Base-by-base conservation (phyloP, 2,329 filamentous ascomycete genomes). In the Ramularia collo-cygni region DNA sequence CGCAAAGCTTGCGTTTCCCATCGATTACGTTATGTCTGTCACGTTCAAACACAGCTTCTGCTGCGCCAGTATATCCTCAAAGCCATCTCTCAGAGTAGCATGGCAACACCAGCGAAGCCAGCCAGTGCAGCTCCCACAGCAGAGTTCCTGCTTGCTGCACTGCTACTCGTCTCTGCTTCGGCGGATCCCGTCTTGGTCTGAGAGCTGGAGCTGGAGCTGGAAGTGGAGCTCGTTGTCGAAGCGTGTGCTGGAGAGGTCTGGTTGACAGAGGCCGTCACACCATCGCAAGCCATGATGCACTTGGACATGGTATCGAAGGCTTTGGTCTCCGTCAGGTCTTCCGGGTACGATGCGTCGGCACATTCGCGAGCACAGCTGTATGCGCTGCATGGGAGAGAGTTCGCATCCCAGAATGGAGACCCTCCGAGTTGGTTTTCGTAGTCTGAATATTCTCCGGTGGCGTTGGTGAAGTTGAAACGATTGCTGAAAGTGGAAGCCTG, bases 321-420 rank as follows among this genome's bases (percentile, higher is more conserved):
- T 8, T 40, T 31, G 5, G 29, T 42, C 16, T 52, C 40, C 14
- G 42, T 53, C 27, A 57, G 44, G 35, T 59, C 21, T 6, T 24
- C 43, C 16, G 57, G 57, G 40, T 55, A 59, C 8, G 30, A 33
- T 3, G 32, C 43, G 33, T 53, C 47, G 9, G 57, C 57, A 39
- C 57, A 60, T 15, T 53, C n/a, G 7, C 57, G 36, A 1, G 55
- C 57, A 44, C 57, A 60, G 6, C 44, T 15, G 48, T 56, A 58
- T 7, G 47, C 37, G 3, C 24, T 38, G 43, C 57, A 60, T 6
- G 57, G 58, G 3, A 60, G 46, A 9, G 43, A 39, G 35, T 57
- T 40, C 3, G 58, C 51, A 24, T 38, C 36, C 57, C 57, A 59
- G 48, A 60, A 57, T 1, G 56, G 52, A 2, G 50, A 47, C 24